Conservation (phyloP, 345 rosid genomes). For the Populus alba region DNA sequence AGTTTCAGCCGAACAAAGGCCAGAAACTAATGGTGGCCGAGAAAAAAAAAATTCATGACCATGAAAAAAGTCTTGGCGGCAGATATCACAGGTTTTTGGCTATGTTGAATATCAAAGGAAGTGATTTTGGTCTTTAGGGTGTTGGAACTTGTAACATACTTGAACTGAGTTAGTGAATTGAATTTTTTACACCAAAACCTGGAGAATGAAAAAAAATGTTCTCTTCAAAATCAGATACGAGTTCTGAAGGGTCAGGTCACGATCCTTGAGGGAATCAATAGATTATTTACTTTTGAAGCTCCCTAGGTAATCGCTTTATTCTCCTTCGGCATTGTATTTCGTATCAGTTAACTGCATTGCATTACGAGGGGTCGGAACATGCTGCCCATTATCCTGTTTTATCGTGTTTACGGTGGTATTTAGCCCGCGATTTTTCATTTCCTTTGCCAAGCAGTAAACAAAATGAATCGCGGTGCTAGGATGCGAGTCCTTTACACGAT, state of each 20-base stretch:
- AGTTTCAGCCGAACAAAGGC: conserved; percentile 2
- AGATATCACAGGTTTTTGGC: background rate
- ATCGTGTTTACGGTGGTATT: background rate
- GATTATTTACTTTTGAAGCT: background rate
- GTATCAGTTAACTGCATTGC: background rate
- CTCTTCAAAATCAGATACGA: background rate
- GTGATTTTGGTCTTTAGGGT: conserved; percentile 19
- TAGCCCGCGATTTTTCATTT: too few species aligned
- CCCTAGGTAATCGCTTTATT: background rate
- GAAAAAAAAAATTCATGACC: background rate
- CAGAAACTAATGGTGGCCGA: background rate
- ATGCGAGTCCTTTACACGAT: too few species aligned
- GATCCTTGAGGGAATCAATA: background rate
- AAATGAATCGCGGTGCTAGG: too few species aligned
- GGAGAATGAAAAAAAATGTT: background rate
- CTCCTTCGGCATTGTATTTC: background rate
- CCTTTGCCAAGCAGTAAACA: too few species aligned
- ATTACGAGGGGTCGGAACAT: background rate
- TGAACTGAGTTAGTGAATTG: background rate
- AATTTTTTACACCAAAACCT: conserved; percentile 4
- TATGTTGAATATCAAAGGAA: background rate
- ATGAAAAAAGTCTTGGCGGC: background rate
- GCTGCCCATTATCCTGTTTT: background rate
- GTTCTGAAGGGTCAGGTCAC: background rate
- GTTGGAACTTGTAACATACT: conserved; percentile 34